phyloP scores from a whole-genome alignment of 2,329 filamentous ascomycete species.

The Monosporascus ibericus region DNA sequence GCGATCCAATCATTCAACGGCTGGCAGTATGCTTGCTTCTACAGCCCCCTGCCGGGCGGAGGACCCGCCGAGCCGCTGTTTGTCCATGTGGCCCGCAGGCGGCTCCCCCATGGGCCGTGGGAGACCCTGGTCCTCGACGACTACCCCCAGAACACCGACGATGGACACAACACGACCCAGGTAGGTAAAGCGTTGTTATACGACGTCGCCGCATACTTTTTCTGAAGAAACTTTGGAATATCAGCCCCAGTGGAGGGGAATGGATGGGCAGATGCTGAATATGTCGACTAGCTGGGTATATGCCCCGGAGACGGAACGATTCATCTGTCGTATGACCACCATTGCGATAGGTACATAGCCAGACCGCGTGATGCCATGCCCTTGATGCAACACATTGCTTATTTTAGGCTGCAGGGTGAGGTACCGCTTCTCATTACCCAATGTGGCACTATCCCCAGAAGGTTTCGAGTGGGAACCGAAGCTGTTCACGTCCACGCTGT shows the following conservation, averaged over 20 bases:
- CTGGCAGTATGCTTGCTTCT: conserved; percentile 44
- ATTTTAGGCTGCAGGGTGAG: conserved; percentile 19
- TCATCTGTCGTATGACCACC: conserved; percentile 46
- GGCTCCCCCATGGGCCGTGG: conserved; percentile 35
- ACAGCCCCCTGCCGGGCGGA: conserved; percentile 21
- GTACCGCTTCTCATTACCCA: conserved; percentile 30
- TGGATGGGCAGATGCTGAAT: neutral
- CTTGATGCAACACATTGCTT: neutral
- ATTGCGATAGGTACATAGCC: conserved; percentile 31
- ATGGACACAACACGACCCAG: conserved; percentile 48
- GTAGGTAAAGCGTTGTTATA: conserved; percentile 12
- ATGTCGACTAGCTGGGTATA: conserved; percentile 32
- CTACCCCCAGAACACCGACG: conserved; percentile 42
- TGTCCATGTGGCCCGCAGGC: conserved; percentile 39
- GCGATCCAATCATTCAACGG: conserved; percentile 39
- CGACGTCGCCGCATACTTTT: neutral
- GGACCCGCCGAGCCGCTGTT: conserved; percentile 27
- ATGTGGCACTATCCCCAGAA: conserved; percentile 26
- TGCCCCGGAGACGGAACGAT: conserved; percentile 45
- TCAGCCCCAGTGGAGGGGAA: too few relatives aligned
- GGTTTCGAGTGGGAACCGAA: conserved; percentile 24
- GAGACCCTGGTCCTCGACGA: conserved; percentile 41
- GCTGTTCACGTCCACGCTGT: conserved; percentile 32
- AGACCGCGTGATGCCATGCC: too few relatives aligned
- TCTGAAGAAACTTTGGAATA: neutral